Percentiles rank a stretch among this genome's conserved stretches.
Evolutionary conservation across 331 rosid genomes (phyloP).

Genomic region (Dryas integrifolia): DNA sequence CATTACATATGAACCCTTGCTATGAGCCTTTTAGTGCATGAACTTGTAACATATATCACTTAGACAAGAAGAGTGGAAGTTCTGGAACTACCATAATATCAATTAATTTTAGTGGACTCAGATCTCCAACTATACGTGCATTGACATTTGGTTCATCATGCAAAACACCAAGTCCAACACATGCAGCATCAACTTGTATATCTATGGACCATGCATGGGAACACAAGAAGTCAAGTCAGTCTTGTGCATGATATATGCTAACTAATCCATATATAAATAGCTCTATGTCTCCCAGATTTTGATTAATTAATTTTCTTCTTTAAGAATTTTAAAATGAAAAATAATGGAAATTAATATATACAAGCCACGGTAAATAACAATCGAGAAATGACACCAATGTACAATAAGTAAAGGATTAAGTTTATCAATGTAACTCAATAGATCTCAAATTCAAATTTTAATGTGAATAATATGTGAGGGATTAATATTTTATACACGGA

Average conservation of each 20-base stretch:
- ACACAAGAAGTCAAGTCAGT: constrained; percentile 22
- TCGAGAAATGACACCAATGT: too few relatives aligned
- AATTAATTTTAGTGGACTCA: not conserved
- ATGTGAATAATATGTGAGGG: too few relatives aligned
- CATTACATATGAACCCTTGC: not conserved
- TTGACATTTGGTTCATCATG: not conserved
- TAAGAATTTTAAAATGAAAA: not conserved
- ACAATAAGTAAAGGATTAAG: too few relatives aligned
- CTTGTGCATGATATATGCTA: constrained; percentile 3
- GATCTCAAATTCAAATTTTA: too few relatives aligned
- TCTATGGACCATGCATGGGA: constrained; percentile 20
- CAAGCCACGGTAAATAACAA: too few relatives aligned
- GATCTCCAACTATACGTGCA: not conserved
- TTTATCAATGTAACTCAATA: too few relatives aligned
- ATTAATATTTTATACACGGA: too few relatives aligned
- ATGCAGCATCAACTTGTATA: constrained; percentile 1
- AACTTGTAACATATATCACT: not conserved
- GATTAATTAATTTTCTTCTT: not conserved
- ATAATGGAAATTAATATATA: not conserved
- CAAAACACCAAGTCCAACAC: not conserved
- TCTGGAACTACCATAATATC: not conserved
- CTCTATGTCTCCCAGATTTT: not conserved
- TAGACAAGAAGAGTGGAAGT: not conserved
- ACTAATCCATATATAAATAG: constrained; percentile 1
- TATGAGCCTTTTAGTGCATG: not conserved